Base-by-base conservation (phyloP, 2,329 filamentous ascomycete genomes). In the Fusarium caatingaense region DNA sequence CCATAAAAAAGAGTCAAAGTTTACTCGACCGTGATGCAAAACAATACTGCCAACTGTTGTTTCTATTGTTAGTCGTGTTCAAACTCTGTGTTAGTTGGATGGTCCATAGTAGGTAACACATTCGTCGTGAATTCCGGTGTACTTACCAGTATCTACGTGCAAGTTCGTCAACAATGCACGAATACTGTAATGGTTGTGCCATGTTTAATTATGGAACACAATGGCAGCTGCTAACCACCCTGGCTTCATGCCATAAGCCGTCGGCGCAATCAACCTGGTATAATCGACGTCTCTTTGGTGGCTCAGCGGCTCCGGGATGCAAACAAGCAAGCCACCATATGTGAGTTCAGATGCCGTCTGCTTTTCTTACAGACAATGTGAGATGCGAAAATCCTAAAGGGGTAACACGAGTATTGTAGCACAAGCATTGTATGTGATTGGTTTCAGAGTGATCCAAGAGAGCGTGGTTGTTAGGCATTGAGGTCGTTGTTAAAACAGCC, bases 241-340 rank as follows among this genome's bases (percentile, higher is more conserved):
- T 41, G 23, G 18, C 28, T 41, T 45, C 16, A 40, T 34, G 32
- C 32, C 30, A 37, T 56, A 25, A 58, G 45, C 28, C 30, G 56
- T 61, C 58, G 45, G 65, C 56, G 68, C 51, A 70, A 72, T 62
- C 47, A 54, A 47, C 49, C 42, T 51, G 46, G 53, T 53, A 21
- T 28, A 40, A 57, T 75, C 71, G 71, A 75, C 72, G 71, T 72
- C 58, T 28, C 28, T 30, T 37, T 15, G 32, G 72, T 75, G 72
- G 72, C 72, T 75, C 60, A 74, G 72, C 62, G 20, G 64, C 25
- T 60, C 18, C 27, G 23, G 50, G 34, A 49, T 45, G 62, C 18
- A 20, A 32, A 28, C n/a, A 67, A 46, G 25, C 42, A 70, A 70
- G 49, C 50, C 58, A 64, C 27, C 20, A 48, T 16, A 55, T 15